Evolutionary conservation across 192 early-diverging fungal species (phyloP), one percentile per base, ranked within the genome.

Genomic region (Coemansia sp.): DNA sequence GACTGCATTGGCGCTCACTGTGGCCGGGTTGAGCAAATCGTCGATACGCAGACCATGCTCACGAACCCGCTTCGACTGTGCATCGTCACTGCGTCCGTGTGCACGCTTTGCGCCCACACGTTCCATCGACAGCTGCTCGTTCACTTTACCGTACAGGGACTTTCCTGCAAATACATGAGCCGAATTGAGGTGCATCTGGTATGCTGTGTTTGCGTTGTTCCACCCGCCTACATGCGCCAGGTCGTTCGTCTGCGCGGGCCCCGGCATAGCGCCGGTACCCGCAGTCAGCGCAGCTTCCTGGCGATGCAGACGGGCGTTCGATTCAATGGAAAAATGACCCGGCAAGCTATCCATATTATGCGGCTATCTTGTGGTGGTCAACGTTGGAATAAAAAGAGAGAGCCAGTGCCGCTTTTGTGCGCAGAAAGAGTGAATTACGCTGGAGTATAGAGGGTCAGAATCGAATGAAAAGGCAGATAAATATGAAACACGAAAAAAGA

Each of bases 201-300:
- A 48, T 56, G 57, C 44, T 25, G 56, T 58, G 40, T 42, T 24
- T 51, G 18, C 50, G 52, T 36, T 59, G 42, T 34, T 69, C 77
- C 77, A 80, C 77, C 77, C 77, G 77, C 63, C 77, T 80, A 80
- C 77, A 80, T 70, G 72, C 77, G 62, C 63, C 77, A 71, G 62
- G 77, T 67, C 50, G 77, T 72, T 53, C 55, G 61, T 36, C 61
- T 42, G 40, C 46, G 42, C 67, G 7, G 40, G 40, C 40, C 21
- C 28, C 60, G 49, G 47, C 46, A 23, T 21, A 3, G 38, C 24
- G 54, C 44, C 56, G 18, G 28, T 0, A 31, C 56, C 42, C 38
- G 61, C 23, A 4, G 66, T n/a, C 48, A 23, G 17, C 7, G 54
- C 59, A 36, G 72, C 77, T 38, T 49, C 77, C 65, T 71, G 71